These are phyloP conservation scores for Xenoacremonium recifei DNA, from an alignment of 2,329 filamentous ascomycete genomes.

Conservation along the genomic window DNA sequence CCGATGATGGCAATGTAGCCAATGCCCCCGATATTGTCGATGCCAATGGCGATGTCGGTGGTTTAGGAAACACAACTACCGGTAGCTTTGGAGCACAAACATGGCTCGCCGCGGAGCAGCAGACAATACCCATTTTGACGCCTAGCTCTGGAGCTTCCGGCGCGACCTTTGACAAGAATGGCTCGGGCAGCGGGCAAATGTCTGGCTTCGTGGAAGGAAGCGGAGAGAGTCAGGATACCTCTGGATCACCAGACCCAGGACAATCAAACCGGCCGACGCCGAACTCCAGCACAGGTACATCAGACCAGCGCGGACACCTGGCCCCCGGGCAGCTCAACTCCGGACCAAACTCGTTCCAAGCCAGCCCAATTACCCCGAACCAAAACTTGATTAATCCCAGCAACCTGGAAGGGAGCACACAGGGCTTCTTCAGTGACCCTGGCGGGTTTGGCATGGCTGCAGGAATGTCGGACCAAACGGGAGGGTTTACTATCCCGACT, in stretches of 20 bases:
- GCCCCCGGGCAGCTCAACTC: conserved; percentile 35
- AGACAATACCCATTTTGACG: conserved; percentile 33
- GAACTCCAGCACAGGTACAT: conserved; percentile 47
- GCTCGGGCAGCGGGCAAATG: conserved; percentile 25
- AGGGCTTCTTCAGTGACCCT: conserved; percentile 40
- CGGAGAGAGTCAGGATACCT: conserved; percentile 46
- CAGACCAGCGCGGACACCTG: conserved; percentile 28
- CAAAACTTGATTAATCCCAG: conserved; percentile 38
- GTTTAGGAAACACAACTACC: conserved; percentile 18
- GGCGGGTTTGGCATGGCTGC: conserved; percentile 35
- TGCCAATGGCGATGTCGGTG: conserved; percentile 27
- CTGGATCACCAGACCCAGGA: conserved; percentile 48
- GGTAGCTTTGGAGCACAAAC: conserved; percentile 28
- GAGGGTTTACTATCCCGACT: conserved; percentile 40
- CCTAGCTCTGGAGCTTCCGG: conserved; percentile 33
- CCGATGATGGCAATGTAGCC: conserved; percentile 40
- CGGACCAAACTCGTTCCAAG: conserved; percentile 46
- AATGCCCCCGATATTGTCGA: conserved; percentile 40
- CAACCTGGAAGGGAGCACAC: conserved; percentile 34
- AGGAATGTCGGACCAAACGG: conserved; percentile 20
- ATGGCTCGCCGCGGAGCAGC: conserved; percentile 42
- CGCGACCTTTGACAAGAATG: conserved; percentile 33
- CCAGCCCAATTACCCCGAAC: conserved; percentile 49
- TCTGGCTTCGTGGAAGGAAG: conserved; percentile 42
- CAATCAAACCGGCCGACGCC: conserved; percentile 57